A percentile compares a stretch with the other conserved stretches of the same genome.
These are phyloP conservation scores for Botrytis medusae DNA, from an alignment of 2,329 filamentous ascomycete genomes.

Conservation along the genomic window DNA sequence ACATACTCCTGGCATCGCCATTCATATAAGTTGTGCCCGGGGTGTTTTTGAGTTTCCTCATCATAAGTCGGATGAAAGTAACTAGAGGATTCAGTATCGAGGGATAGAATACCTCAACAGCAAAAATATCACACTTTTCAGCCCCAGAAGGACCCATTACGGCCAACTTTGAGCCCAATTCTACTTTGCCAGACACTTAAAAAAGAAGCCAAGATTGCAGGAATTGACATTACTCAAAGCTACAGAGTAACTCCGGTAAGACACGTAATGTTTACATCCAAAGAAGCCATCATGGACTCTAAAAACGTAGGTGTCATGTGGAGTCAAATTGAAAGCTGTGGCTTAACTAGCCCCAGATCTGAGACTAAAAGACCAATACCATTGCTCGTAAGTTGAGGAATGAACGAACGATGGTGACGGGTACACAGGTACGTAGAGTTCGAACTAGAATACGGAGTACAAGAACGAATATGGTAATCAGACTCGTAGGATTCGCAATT, in stretches of 20 bases:
- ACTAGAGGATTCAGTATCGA: neutral
- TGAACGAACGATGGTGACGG: neutral
- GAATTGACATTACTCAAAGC: neutral
- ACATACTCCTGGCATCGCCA: neutral
- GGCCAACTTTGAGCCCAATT: neutral
- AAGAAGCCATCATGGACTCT: neutral
- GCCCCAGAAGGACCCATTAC: neutral
- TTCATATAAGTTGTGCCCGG: neutral
- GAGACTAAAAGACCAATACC: neutral
- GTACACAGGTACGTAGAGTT: neutral
- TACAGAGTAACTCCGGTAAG: neutral
- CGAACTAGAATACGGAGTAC: neutral
- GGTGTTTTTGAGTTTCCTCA: neutral
- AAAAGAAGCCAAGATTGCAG: constrained; percentile 12
- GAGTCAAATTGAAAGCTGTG: neutral
- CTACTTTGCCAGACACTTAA: neutral
- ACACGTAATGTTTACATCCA: neutral
- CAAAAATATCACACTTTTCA: neutral
- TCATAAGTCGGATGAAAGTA: neutral
- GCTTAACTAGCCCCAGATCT: neutral
- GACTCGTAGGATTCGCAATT: neutral
- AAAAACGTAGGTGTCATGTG: neutral
- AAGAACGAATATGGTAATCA: neutral
- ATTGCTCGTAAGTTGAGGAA: constrained; percentile 3
- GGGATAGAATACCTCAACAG: neutral